Conservation (phyloP, 768 basidiomycete genomes). For the Rhizopogon rudus region DNA sequence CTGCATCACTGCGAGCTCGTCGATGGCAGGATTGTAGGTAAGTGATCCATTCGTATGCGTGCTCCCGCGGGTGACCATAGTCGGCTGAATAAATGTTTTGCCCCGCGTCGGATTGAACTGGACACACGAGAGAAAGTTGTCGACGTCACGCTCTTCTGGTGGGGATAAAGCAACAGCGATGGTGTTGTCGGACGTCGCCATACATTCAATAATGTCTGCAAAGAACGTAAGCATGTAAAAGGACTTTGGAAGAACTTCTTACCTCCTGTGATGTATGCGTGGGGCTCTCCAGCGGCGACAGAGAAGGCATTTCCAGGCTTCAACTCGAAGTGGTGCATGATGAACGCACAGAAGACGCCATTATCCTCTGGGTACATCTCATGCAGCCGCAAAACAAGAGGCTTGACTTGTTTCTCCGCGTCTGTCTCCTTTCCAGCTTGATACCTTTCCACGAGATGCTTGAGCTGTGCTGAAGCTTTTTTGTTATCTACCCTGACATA, state of each 20-base stretch:
- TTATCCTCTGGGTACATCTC: slow-evolving; percentile 50
- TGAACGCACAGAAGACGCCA: slow-evolving; percentile 48
- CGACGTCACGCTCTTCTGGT: slow-evolving; percentile 76
- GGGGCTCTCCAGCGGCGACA: slow-evolving; percentile 50
- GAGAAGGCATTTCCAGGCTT: slow-evolving; percentile 49
- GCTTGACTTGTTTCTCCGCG: slow-evolving; percentile 17
- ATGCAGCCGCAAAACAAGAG: slow-evolving; percentile 37
- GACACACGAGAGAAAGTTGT: slow-evolving; percentile 75
- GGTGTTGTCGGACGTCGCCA: slow-evolving; percentile 56
- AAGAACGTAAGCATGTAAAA: too few species aligned
- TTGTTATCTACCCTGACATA: neutral
- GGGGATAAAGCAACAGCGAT: slow-evolving; percentile 44
- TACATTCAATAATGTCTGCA: slow-evolving; percentile 57
- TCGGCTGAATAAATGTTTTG: slow-evolving; percentile 54
- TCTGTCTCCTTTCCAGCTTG: slow-evolving; percentile 5
- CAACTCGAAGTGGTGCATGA: slow-evolving; percentile 49
- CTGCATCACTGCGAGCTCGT: slow-evolving; percentile 82
- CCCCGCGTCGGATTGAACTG: slow-evolving; percentile 70
- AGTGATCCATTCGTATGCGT: slow-evolving; percentile 22
- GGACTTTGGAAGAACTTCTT: slow-evolving; percentile 11
- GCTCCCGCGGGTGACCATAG: slow-evolving; percentile 33
- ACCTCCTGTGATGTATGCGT: slow-evolving; percentile 58
- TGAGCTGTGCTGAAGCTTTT: neutral
- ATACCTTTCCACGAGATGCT: neutral
- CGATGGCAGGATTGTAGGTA: slow-evolving; percentile 87